phyloP scores from a whole-genome alignment of 139 green algal genomes.

The Gonium pectorale region DNA sequence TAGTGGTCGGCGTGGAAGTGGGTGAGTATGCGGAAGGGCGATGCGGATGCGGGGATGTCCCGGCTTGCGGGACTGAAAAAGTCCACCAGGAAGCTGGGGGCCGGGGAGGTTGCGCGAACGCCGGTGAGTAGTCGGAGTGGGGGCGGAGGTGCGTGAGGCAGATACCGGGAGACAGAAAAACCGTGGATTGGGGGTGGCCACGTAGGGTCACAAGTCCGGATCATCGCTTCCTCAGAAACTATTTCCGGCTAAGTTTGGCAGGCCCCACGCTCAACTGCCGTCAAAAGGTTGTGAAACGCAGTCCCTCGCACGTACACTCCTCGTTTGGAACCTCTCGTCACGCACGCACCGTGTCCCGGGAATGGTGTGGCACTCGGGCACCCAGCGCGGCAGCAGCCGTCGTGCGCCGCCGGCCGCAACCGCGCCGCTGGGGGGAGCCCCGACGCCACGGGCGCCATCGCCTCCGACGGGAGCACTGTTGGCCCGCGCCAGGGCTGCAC shows the following conservation, averaged over 20 bases:
- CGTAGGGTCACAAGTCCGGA: no score
- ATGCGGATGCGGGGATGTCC: not conserved
- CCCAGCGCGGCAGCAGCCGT: constrained; percentile 23
- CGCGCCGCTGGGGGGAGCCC: not conserved
- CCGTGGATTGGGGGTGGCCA: no score
- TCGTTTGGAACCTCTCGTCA: not conserved
- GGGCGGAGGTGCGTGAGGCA: no score
- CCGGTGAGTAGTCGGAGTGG: no score
- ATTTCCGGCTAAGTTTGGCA: no score
- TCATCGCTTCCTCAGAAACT: no score
- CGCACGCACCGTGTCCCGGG: constrained; percentile 62
- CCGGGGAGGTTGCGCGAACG: not conserved
- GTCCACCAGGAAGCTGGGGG: constrained; percentile 81
- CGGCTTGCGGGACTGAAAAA: constrained; percentile 65
- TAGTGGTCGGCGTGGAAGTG: constrained; percentile 95
- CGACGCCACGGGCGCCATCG: not conserved
- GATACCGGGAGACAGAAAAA: no score
- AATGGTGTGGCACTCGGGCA: constrained; percentile 72
- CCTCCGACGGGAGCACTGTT: no score
- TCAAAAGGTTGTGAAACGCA: not conserved
- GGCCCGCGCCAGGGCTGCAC: no score
- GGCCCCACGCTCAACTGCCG: no score
- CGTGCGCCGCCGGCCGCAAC: not conserved
- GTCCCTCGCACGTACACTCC: not conserved
- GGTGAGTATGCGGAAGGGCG: constrained; percentile 82